phyloP scores from a whole-genome alignment of 768 basidiomycete species.

The Lactifluus rugatus region DNA sequence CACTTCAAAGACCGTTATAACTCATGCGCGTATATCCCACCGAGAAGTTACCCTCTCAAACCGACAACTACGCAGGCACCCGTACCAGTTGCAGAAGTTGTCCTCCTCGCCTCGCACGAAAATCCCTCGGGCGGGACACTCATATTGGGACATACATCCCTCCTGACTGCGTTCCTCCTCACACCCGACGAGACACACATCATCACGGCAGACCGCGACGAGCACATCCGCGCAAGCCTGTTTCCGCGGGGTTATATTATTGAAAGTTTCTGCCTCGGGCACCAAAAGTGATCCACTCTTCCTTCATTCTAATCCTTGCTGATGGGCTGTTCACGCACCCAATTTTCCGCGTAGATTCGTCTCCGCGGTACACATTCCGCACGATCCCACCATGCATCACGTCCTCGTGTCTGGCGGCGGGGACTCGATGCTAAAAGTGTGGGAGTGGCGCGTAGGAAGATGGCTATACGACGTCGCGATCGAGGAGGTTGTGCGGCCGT shows the following conservation, averaged over 20 bases:
- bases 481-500: slow-evolving; percentile 28
- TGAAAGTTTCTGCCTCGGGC: slow-evolving; percentile 81
- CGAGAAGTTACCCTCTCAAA: slow-evolving; percentile 24
- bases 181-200: slow-evolving; percentile 61
- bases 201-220: slow-evolving; percentile 88
- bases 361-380: slow-evolving; percentile 67
- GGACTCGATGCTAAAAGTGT: slow-evolving; percentile 63
- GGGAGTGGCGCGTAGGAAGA: slow-evolving; percentile 67
- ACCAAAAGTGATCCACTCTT: slow-evolving; percentile 48
- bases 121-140: slow-evolving; percentile 61
- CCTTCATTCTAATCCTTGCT: neutral
- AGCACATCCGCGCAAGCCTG: slow-evolving; percentile 88
- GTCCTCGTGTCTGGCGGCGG: slow-evolving; percentile 81
- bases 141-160: slow-evolving; percentile 81
- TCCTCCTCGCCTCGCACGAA: slow-evolving; percentile 47
- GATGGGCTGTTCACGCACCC: neutral
- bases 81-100: neutral
- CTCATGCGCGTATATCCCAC: slow-evolving; percentile 47
- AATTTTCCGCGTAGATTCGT: slow-evolving; percentile 49
- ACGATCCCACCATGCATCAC: slow-evolving; percentile 28
- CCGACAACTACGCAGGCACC: slow-evolving; percentile 4
- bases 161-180: slow-evolving; percentile 66
- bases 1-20: neutral
- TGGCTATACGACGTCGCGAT: slow-evolving; percentile 46
- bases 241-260: slow-evolving; percentile 81